These are phyloP conservation scores for Acacia acuminata DNA, from an alignment of 306 rosid genomes.

Conservation along the genomic window DNA sequence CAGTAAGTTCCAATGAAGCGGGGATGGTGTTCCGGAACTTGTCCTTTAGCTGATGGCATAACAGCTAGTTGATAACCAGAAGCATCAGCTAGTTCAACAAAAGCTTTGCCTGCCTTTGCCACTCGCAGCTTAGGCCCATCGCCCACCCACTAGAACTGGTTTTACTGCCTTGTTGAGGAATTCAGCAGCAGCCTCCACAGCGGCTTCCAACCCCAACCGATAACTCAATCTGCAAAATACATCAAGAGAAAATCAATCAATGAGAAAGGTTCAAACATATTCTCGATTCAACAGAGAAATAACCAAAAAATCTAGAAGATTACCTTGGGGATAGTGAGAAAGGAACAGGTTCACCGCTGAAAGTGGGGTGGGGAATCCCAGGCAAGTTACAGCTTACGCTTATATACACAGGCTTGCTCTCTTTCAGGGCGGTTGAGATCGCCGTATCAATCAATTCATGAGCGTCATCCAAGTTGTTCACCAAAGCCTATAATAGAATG, in stretches of 20 bases:
- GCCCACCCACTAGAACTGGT: constrained; percentile 68
- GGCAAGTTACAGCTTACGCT: constrained; percentile 83
- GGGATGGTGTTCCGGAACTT: constrained; percentile 54
- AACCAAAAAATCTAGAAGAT: constrained; percentile 1
- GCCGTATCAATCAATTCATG: constrained; percentile 83
- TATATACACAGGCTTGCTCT: constrained; percentile 91
- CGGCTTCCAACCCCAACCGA: constrained; percentile 54
- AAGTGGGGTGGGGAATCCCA: constrained; percentile 63
- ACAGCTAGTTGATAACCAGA: constrained; percentile 49
- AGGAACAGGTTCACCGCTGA: constrained; percentile 64
- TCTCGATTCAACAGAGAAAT: not conserved
- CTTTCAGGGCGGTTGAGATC: constrained; percentile 75
- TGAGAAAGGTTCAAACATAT: not conserved
- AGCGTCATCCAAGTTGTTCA: constrained; percentile 77
- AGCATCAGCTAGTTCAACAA: constrained; percentile 58
- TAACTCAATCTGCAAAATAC: constrained; percentile 47
- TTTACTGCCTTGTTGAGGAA: constrained; percentile 72
- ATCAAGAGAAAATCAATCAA: not conserved
- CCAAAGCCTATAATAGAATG: constrained; percentile 65
- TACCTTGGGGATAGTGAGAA: constrained; percentile 53
- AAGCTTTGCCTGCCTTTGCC: constrained; percentile 49
- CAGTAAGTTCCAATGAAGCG: constrained; percentile 71
- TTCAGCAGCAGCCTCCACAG: constrained; percentile 62
- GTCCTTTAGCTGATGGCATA: constrained; percentile 74
- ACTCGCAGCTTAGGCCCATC: constrained; percentile 69